phyloP scores from a whole-genome alignment of 208 protist species.

The Acanthamoeba culbertsoni region DNA sequence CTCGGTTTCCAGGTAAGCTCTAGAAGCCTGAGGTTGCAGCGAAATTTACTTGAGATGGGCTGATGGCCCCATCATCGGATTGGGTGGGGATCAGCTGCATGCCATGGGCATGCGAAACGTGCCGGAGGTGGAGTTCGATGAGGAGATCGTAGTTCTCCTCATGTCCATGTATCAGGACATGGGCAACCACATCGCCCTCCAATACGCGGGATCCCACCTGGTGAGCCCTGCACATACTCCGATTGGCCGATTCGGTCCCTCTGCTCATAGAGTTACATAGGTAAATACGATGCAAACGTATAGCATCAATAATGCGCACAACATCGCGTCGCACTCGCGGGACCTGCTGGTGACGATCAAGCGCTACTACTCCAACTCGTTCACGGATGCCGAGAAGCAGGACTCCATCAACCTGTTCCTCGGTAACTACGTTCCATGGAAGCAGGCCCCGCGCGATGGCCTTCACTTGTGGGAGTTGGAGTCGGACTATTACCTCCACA shows the following conservation, averaged over 20 bases:
- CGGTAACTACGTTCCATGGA: slow-evolving; percentile 69
- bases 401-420: slow-evolving; percentile 82
- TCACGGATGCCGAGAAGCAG: slow-evolving; percentile 83
- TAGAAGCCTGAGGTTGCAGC: background rate
- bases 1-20: slow-evolving; percentile 73
- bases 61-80: background rate
- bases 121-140: slow-evolving; percentile 72
- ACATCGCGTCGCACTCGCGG: slow-evolving; percentile 15
- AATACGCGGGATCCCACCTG: slow-evolving; percentile 65
- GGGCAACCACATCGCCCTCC: slow-evolving; percentile 83
- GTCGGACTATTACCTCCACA: slow-evolving; percentile 76
- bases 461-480: slow-evolving; percentile 75
- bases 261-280: background rate
- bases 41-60: background rate
- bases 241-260: background rate
- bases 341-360: slow-evolving; percentile 77
- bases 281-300: slow-evolving; percentile 68
- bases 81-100: slow-evolving; percentile 65
- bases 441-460: background rate
- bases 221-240: background rate
- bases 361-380: slow-evolving; percentile 85
- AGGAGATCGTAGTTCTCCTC: slow-evolving; percentile 68
- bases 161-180: slow-evolving; percentile 82
- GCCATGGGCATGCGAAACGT: slow-evolving; percentile 73
- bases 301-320: background rate